phyloP scores from a whole-genome alignment of 768 basidiomycete species.

The Tephrocybe sp. region DNA sequence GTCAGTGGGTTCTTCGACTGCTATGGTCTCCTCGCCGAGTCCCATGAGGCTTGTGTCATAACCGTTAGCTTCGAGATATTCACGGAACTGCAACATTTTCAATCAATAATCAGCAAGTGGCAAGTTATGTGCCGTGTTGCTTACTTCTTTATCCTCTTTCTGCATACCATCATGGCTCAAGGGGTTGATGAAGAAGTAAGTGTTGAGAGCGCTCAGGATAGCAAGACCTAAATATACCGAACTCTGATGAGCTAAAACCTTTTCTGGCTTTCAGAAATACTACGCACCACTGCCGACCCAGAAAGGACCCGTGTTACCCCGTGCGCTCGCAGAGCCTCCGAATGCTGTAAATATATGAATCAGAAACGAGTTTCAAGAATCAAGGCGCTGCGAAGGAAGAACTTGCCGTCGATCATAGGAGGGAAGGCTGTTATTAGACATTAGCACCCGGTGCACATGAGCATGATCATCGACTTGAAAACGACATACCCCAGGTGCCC shows the following conservation, averaged over 20 bases:
- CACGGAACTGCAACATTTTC: conserved; percentile 59
- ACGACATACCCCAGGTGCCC: conserved; percentile 69
- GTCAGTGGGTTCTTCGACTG: conserved; percentile 19
- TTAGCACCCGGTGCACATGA: neutral
- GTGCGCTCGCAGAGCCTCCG: conserved; percentile 46
- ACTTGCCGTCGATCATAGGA: conserved; percentile 57
- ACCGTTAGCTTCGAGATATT: conserved; percentile 75
- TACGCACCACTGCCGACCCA: conserved; percentile 73
- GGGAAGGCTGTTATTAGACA: conserved; percentile 48
- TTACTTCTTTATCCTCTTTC: conserved; percentile 65
- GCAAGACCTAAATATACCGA: conserved; percentile 50
- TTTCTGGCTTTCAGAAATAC: neutral
- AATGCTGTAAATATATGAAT: conserved; percentile 43
- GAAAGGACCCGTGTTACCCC: conserved; percentile 83
- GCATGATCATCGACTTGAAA: neutral
- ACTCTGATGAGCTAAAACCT: conserved; percentile 5
- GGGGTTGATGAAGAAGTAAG: conserved; percentile 71
- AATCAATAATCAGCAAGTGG: neutral
- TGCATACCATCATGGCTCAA: conserved; percentile 76
- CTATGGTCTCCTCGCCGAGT: conserved; percentile 24
- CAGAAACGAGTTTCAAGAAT: conserved; percentile 3
- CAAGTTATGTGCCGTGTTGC: conserved; percentile 13
- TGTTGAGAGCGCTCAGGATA: conserved; percentile 70
- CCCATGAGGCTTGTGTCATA: conserved; percentile 81
- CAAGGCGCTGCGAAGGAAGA: neutral